Percentiles rank a stretch among this genome's conserved stretches.
Evolutionary conservation across 371 early-diverging fungal species (phyloP).

Genomic region (Haplosporangium sp.): DNA sequence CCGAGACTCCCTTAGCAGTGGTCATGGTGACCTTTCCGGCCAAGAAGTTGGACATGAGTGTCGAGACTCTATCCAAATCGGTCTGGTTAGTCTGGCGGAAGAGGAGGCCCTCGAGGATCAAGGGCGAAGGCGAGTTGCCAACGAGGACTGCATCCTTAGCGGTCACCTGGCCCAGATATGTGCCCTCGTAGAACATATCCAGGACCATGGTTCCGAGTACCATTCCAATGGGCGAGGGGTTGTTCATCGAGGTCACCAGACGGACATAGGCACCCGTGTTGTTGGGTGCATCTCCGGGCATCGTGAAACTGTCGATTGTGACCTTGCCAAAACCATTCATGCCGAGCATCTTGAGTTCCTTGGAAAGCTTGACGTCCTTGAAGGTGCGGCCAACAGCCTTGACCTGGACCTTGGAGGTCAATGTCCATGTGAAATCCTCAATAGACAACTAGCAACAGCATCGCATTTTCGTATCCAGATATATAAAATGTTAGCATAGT

Average conservation of each 20-base stretch:
- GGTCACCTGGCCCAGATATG: slow-evolving; percentile 63
- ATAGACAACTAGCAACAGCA: slow-evolving; percentile 22
- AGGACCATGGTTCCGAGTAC: slow-evolving; percentile 67
- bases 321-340: slow-evolving; percentile 66
- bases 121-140: slow-evolving; percentile 56
- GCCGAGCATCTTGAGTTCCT: slow-evolving; percentile 63
- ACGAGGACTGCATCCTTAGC: slow-evolving; percentile 63
- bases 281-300: slow-evolving; percentile 66
- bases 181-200: slow-evolving; percentile 64
- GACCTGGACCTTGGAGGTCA: slow-evolving; percentile 66
- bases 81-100: slow-evolving; percentile 59
- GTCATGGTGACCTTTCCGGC: slow-evolving; percentile 64
- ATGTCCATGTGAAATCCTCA: slow-evolving; percentile 64
- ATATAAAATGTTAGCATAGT: background rate
- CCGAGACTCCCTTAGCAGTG: slow-evolving; percentile 66
- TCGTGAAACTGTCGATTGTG: slow-evolving; percentile 62
- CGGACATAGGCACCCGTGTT: slow-evolving; percentile 66
- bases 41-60: slow-evolving; percentile 67
- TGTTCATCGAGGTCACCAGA: slow-evolving; percentile 64
- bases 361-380: slow-evolving; percentile 56
- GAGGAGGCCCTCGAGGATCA: slow-evolving; percentile 48
- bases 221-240: slow-evolving; percentile 71
- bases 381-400: slow-evolving; percentile 62
- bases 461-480: background rate
- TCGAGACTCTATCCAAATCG: slow-evolving; percentile 59